Percentiles rank a stretch among this genome's conserved stretches.
Evolutionary conservation across 768 basidiomycete genomes (phyloP).

Genomic region (Leccinum fibrillosum): DNA sequence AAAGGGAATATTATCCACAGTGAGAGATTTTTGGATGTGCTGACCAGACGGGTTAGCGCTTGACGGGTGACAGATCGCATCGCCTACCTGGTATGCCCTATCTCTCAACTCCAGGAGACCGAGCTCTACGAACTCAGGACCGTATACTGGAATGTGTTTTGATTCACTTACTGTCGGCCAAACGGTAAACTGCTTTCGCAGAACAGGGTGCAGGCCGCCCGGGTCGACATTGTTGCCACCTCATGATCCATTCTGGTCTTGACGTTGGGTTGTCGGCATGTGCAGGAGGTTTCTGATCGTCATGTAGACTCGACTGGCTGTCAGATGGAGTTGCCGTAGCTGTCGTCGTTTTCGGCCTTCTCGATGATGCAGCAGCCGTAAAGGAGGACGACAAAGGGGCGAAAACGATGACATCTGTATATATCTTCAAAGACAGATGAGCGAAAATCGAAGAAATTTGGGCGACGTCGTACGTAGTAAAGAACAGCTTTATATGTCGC

Average conservation of each 20-base stretch:
- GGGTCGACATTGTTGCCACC: conserved; percentile 62
- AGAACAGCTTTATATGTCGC: conserved; percentile 63
- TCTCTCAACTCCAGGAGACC: conserved; percentile 71
- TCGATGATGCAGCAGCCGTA: conserved; percentile 21
- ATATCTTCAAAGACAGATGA: conserved; percentile 48
- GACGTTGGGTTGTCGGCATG: conserved; percentile 31
- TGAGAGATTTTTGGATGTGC: conserved; percentile 76
- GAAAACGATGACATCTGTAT: conserved; percentile 81
- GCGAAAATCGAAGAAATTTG: background rate
- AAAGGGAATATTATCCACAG: conserved; percentile 76
- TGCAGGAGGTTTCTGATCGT: conserved; percentile 12
- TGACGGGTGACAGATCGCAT: background rate
- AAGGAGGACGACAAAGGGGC: conserved; percentile 81
- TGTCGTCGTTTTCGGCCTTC: conserved; percentile 6
- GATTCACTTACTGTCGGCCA: conserved; percentile 71
- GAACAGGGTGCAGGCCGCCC: conserved; percentile 70
- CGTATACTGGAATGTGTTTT: background rate
- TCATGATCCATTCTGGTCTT: conserved; percentile 67
- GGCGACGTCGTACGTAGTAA: conserved; percentile 61
- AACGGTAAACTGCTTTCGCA: conserved; percentile 78
- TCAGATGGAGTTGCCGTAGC: conserved; percentile 30
- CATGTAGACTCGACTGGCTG: conserved; percentile 33
- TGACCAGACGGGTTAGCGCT: conserved; percentile 26
- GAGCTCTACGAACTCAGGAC: conserved; percentile 45
- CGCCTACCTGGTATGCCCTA: conserved; percentile 54